Evolutionary conservation across 1,284 basidiomycete genomes (phyloP), one percentile per base, ranked within the genome.

Genomic region (Schizophyllum commune): DNA sequence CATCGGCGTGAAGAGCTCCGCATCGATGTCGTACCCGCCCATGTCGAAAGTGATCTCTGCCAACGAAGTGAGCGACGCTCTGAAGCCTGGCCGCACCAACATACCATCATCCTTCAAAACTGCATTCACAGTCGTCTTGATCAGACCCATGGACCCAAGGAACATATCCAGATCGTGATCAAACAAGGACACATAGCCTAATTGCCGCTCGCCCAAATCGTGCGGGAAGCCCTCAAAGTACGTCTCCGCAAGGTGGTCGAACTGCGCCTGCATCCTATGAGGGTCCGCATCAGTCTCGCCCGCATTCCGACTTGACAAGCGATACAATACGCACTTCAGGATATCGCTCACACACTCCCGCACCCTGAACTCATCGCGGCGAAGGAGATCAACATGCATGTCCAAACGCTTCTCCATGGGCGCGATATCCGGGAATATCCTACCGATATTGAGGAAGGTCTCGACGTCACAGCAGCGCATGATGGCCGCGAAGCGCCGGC

Each of bases 121-220:
- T 1, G 79, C 77, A 19, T 83, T 77, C n/a, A 97, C 83, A 4
- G 89, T 86, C 4, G 94, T 94, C 77, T 94, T 92, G 39, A 91
- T 86, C 63, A 95, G 83, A 1, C 91, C 92, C 58, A 96, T 84
- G 1, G 94, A 92, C 6, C 93, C 94, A 27, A 91, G 85, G 71
- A 97, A 94, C 72, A 91, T 90, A 72, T 98, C 95, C 7, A 98
- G 79, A 73, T 98, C 95, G 64, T 88, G 83, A 69, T 98, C 95
- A 67, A 96, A 86, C 15, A 86, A 83, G 54, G 86, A 74, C 1
- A 89, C 84, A 68, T 90, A 87, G 5, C 91, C 91, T n/a, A 94
- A 77, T 72, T 96, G 92, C 32, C 89, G 83, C 75, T 98, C 95
- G 11, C 87, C 92, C 8, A 95, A 74, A 71, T 96, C 95, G 56